phyloP scores from a whole-genome alignment of 2,329 filamentous ascomycete genomes.

The Tolypocladium inflatum region DNA sequence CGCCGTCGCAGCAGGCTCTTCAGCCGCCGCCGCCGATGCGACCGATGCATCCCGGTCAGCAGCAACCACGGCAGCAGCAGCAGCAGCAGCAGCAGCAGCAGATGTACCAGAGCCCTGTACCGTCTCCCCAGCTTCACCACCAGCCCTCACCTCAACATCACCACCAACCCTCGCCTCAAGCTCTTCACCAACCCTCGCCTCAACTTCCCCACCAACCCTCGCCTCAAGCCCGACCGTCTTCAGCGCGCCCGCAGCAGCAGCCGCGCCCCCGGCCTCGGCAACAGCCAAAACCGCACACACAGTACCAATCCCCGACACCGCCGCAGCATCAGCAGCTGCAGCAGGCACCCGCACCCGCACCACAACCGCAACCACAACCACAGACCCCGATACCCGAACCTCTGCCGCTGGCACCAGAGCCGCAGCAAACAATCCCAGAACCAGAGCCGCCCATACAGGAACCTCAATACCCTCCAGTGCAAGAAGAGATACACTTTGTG shows the following conservation, averaged over 20 bases:
- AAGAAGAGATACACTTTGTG: slow-evolving; percentile 20
- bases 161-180: background rate
- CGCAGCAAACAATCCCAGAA: slow-evolving; percentile 2
- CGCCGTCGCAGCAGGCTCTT: background rate
- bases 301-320: slow-evolving; percentile 1
- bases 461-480: slow-evolving; percentile 1
- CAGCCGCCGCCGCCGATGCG: background rate
- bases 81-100: slow-evolving; percentile 4
- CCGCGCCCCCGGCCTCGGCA: slow-evolving; percentile 20
- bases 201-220: slow-evolving; percentile 8
- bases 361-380: slow-evolving; percentile 6
- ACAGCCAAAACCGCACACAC: slow-evolving; percentile 13
- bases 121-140: slow-evolving; percentile 10
- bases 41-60: background rate
- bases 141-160: slow-evolving; percentile 7
- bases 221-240: slow-evolving; percentile 5
- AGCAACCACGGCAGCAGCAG: slow-evolving; percentile 2
- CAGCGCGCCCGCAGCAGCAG: slow-evolving; percentile 18
- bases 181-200: slow-evolving; percentile 7
- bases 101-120: slow-evolving; percentile 4
- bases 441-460: background rate
- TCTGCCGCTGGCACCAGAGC: background rate
- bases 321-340: slow-evolving; percentile 7
- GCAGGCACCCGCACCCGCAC: slow-evolving; percentile 7
- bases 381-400: slow-evolving; percentile 5